Conservation (phyloP, 208 protist species). For the Hexamita inflata region DNA sequence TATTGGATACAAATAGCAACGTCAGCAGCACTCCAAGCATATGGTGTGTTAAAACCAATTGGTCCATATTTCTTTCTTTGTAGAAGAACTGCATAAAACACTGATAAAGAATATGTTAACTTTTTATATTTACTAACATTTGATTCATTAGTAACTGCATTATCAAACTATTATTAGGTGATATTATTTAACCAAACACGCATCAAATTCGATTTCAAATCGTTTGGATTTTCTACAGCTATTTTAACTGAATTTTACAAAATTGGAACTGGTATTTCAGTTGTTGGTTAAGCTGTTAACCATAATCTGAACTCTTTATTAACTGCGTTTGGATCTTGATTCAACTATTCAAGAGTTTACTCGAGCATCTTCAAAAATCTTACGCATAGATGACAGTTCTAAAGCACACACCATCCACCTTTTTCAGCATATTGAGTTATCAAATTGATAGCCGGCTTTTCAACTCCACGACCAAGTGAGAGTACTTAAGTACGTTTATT, state of each 20-base stretch:
- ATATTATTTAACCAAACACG: too few relatives aligned
- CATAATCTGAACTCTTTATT: conserved; percentile 90
- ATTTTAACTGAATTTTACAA: conserved; percentile 59
- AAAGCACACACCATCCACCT: conserved; percentile 86
- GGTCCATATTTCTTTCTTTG: conserved; percentile 52
- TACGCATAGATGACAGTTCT: conserved; percentile 92
- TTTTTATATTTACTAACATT: conserved; percentile 78
- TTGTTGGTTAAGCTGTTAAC: conserved; percentile 89
- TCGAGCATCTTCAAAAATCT: conserved; percentile 90
- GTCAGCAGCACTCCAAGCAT: conserved; percentile 95
- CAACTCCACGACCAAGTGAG: conserved; percentile 88
- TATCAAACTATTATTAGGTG: too few relatives aligned
- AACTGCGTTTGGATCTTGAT: conserved; percentile 51
- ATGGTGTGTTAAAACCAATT: conserved; percentile 90
- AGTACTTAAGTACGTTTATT: conserved; percentile 70
- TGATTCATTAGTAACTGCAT: too few relatives aligned
- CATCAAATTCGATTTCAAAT: too few relatives aligned
- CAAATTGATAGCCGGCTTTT: conserved; percentile 72
- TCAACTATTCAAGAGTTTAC: conserved; percentile 77
- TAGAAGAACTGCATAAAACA: conserved; percentile 69
- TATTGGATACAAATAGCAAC: conserved; percentile 79
- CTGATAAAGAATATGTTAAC: conserved; percentile 85
- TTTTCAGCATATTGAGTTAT: conserved; percentile 73
- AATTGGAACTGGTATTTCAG: conserved; percentile 86
- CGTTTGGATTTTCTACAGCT: conserved; percentile 93